Evolutionary conservation across 2,329 filamentous ascomycete genomes (phyloP), one percentile per base, ranked within the genome.

Genomic region (Cladosporium sp.): DNA sequence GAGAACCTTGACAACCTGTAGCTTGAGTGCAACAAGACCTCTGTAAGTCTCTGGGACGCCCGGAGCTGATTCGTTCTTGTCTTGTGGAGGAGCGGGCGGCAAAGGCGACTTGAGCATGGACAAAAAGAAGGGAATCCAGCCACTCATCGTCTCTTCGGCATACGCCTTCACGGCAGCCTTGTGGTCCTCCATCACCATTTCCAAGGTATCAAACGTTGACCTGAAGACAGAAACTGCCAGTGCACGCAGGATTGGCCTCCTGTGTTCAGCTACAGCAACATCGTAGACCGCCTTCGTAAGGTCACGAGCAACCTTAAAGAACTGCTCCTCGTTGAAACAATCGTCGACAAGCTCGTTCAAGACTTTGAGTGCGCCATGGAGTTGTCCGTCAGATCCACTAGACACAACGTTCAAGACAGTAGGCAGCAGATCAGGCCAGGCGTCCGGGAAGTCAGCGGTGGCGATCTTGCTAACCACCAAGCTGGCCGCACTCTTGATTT

Each of bases 181-280:
- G 79, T 98, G 91, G 71, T 96, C 92, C 70, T 97, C 93, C 83
- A 97, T 91, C 70, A 98, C 91, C 87, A 97, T 96, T 79, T 98
- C 93, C 81, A 99, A 87, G 65, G 95, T 91, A 76, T 98, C 93
- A 77, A 99, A 96, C 79, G 92, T 97, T 58, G 88, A 88, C 65
- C 92, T 87, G 83, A 98, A 97, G 65, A 97, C 91, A 48, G 91
- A 92, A 49, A 98, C 90, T 46, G 95, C 91, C 70, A 98, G 83
- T 32, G 93, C 92, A 67, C 95, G 87, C 66, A 97, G 83, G 8
- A 72, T 75, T 11, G 90, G 85, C 75, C 91, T 93, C 71, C 91
- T 88, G 67, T 84, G 84, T 66, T 90, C 86, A 76, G 91, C 91
- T 65, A 91, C 84, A 16, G 93, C 92, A 43, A 97, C 90, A 72